These are phyloP conservation scores for Strobilomyces dryophilus DNA, from an alignment of 768 basidiomycete species.

Conservation along the genomic window DNA sequence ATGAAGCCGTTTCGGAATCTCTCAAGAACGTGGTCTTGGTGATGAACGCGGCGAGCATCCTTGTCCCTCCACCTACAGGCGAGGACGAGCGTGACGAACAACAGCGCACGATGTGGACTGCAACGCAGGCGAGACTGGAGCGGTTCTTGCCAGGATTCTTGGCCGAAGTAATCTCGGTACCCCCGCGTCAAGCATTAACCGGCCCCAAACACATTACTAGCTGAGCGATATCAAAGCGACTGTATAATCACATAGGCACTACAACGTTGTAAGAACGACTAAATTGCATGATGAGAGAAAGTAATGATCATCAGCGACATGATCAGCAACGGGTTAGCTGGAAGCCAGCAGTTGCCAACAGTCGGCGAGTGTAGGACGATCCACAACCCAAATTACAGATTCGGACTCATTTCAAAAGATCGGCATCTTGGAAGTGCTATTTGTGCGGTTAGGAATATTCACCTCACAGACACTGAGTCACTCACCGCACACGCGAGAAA, in stretches of 20 bases:
- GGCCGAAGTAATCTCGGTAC: constrained; percentile 55
- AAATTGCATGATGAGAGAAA: background rate
- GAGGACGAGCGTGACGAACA: constrained; percentile 51
- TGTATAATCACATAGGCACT: constrained; percentile 3
- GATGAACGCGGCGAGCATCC: constrained; percentile 85
- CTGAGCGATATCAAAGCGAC: constrained; percentile 7
- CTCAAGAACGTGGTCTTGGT: constrained; percentile 95
- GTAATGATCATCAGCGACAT: background rate
- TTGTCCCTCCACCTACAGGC: constrained; percentile 52
- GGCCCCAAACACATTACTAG: constrained; percentile 13
- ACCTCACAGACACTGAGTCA: background rate
- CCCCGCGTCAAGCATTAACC: constrained; percentile 14
- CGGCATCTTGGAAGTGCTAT: constrained; percentile 64
- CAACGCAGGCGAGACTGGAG: constrained; percentile 83
- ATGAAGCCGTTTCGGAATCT: constrained; percentile 93
- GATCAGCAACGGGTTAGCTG: background rate
- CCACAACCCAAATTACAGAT: background rate
- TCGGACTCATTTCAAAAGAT: constrained; percentile 33
- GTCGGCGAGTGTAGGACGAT: background rate
- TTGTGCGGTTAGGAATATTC: background rate
- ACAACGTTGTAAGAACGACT: background rate
- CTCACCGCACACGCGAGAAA: constrained; percentile 51
- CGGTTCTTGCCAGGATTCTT: constrained; percentile 91
- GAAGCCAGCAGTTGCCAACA: background rate
- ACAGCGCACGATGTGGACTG: constrained; percentile 74